phyloP scores from a whole-genome alignment of 352 stramenopile genomes.

The Phytopythium montanum region DNA sequence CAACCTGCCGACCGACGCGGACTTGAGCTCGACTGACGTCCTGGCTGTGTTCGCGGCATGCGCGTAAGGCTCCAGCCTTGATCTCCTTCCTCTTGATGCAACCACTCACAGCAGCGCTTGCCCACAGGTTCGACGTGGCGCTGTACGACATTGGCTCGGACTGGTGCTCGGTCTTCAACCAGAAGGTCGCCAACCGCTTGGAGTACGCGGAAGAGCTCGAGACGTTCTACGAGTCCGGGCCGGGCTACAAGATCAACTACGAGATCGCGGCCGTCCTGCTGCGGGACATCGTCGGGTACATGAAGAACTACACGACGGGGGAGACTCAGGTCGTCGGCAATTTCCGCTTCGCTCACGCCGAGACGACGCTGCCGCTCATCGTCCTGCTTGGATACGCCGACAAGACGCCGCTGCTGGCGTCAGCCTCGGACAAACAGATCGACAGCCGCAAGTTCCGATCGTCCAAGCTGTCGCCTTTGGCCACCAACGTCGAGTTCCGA shows the following conservation, averaged over 20 bases:
- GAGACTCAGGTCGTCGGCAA: conserved; percentile 31
- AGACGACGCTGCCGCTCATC: conserved; percentile 71
- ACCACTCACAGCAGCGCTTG: background rate
- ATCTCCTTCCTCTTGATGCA: background rate
- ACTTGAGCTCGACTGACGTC: conserved; percentile 37
- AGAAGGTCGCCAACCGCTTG: conserved; percentile 34
- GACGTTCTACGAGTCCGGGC: conserved; percentile 60
- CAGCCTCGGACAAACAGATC: conserved; percentile 34
- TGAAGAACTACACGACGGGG: conserved; percentile 41
- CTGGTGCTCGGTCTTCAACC: conserved; percentile 60
- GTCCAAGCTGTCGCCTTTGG: conserved; percentile 57
- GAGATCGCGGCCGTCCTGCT: conserved; percentile 67
- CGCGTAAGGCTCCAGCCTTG: conserved; percentile 32
- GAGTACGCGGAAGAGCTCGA: conserved; percentile 72
- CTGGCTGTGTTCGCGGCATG: conserved; percentile 54
- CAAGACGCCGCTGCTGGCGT: conserved; percentile 27
- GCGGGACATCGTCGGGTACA: conserved; percentile 43
- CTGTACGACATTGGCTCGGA: conserved; percentile 43
- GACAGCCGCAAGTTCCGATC: conserved; percentile 46
- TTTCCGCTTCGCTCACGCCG: conserved; percentile 68
- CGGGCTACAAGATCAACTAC: conserved; percentile 66
- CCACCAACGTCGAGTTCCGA: conserved; percentile 70
- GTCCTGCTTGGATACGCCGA: conserved; percentile 55
- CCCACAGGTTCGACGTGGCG: conserved; percentile 52
- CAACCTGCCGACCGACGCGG: conserved; percentile 22